Evolutionary conservation across 2,329 filamentous ascomycete genomes (phyloP), one percentile per base, ranked within the genome.

Genomic region (Colletotrichum trifolii): DNA sequence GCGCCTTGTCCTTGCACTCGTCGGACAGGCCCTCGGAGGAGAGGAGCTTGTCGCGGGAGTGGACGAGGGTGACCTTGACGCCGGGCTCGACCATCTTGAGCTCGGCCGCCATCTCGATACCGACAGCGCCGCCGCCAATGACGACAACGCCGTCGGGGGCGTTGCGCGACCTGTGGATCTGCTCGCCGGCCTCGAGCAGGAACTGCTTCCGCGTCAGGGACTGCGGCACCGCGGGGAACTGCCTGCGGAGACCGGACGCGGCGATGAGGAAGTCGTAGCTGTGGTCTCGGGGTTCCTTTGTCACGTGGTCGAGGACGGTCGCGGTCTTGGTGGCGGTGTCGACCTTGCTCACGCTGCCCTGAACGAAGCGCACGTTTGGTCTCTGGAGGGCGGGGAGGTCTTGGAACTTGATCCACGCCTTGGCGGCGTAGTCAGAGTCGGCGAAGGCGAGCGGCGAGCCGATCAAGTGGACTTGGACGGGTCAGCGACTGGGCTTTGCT

Each of bases 41-140:
- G 8, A 95, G 82, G 1, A 95, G 84, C 71, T 86, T 86, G 34
- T 85, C 81, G 17, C 91, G 83, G 4, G 91, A 94, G 74, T 95
- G 92, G 5, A 93, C 86, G 2, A 96, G 84, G 1, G 87, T 91
- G n/a, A 95, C 89, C 45, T 85, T 84, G 58, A 87, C 79, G 10
- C 84, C 71, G 0, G 92, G 91, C 66, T 89, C 83, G 33, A 88
- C 79, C 49, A 86, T 75, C 76, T 94, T 94, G 58, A 94, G 80
- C 78, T 96, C 92, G 2, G 90, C 88, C 0, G 92, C 91, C 84
- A 95, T 93, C 74, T 95, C 92, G 59, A 94, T 89, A 8, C 92
- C 92, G 1, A 94, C 92, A 7, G 92, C 92, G 54, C 91, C 84
- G 68, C 92, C 92, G 15, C 92, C 91, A n/a, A 95, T 88, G 25